Evolutionary conservation across 2,329 filamentous ascomycete species (phyloP).

Genomic region (Hymenoscyphus fructigenus): DNA sequence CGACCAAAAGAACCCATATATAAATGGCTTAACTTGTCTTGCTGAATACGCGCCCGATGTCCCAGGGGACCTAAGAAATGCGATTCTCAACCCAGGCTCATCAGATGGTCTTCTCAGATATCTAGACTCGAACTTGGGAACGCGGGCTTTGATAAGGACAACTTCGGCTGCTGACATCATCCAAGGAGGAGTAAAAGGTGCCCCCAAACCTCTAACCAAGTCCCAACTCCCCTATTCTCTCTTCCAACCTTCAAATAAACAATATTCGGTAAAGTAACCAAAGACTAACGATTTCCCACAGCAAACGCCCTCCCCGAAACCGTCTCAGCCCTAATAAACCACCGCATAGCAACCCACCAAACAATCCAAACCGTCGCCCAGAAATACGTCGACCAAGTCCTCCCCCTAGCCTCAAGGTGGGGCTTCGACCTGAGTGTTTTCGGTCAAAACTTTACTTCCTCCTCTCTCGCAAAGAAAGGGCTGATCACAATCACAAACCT

Average conservation of each 20-base stretch:
- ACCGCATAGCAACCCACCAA: conserved; percentile 49
- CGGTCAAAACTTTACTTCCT: conserved; percentile 7
- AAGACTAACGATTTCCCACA: background rate
- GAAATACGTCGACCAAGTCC: conserved; percentile 24
- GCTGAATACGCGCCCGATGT: background rate
- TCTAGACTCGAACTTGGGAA: background rate
- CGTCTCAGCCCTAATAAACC: conserved; percentile 51
- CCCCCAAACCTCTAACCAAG: background rate
- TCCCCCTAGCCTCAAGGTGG: conserved; percentile 43
- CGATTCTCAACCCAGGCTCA: background rate
- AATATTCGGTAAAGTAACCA: no score
- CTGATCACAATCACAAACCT: background rate
- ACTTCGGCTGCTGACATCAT: conserved; percentile 55
- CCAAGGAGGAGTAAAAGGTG: conserved; percentile 51
- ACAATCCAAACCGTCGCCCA: conserved; percentile 48
- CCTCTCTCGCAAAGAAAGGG: background rate
- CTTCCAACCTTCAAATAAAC: no score
- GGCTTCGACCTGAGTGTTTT: conserved; percentile 24
- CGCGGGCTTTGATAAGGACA: conserved; percentile 49
- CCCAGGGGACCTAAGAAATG: background rate
- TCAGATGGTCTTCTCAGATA: background rate
- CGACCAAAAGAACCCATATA: conserved; percentile 34
- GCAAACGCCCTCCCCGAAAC: conserved; percentile 57
- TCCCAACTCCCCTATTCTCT: background rate
- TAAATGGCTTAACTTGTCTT: conserved; percentile 13